phyloP scores from a whole-genome alignment of 805 yeast species.

The Kuraishia hungarica region DNA sequence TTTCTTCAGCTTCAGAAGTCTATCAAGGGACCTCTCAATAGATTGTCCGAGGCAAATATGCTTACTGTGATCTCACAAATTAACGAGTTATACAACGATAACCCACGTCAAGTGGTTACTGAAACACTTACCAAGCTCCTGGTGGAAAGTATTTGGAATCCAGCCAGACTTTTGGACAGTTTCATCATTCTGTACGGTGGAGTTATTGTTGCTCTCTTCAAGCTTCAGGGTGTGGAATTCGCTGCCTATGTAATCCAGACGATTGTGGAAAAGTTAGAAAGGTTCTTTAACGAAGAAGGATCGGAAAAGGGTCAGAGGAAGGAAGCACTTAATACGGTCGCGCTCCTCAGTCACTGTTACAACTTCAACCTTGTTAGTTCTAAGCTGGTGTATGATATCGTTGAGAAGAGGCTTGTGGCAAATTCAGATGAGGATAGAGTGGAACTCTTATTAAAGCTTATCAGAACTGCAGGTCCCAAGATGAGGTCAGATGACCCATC shows the following conservation, averaged over 20 bases:
- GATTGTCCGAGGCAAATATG: conserved; percentile 82
- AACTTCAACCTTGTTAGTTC: conserved; percentile 71
- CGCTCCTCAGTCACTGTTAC: conserved; percentile 70
- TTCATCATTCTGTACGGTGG: conserved; percentile 77
- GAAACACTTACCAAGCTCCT: conserved; percentile 57
- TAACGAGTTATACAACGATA: conserved; percentile 47
- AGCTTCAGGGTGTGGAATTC: conserved; percentile 76
- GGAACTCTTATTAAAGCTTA: conserved; percentile 64
- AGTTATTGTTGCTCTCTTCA: conserved; percentile 64
- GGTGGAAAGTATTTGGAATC: conserved; percentile 53
- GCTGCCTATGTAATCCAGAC: conserved; percentile 83
- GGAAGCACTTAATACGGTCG: conserved; percentile 44
- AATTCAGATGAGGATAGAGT: conserved; percentile 61
- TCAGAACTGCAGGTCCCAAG: conserved; percentile 73
- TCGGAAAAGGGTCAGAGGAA: conserved; percentile 18
- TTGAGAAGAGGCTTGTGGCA: conserved; percentile 30
- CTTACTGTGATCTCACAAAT: conserved; percentile 62
- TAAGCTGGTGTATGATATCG: conserved; percentile 68
- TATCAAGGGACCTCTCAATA: conserved; percentile 79
- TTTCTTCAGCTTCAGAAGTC: conserved; percentile 42
- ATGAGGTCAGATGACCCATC: conserved; percentile 86
- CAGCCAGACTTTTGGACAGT: conserved; percentile 64
- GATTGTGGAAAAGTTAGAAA: conserved; percentile 62
- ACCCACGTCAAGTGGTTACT: conserved; percentile 77
- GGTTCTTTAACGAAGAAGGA: conserved; percentile 20